Evolutionary conservation across 768 basidiomycete genomes (phyloP).

Genomic region (Leccinum barrowsii): DNA sequence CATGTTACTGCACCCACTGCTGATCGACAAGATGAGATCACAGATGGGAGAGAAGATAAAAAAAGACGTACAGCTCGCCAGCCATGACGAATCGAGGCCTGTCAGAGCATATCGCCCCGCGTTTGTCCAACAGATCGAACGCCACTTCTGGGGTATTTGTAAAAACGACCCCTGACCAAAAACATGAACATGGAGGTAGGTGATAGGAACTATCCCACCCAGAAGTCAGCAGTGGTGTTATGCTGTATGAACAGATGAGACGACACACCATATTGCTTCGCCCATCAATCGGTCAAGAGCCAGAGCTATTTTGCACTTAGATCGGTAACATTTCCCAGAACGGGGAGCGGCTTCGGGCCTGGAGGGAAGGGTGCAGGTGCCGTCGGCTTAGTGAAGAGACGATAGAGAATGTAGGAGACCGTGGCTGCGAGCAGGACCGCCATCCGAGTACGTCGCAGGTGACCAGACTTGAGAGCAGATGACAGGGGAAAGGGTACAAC

Average conservation of each 20-base stretch:
- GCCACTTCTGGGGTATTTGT: conserved; percentile 57
- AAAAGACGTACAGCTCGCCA: conserved; percentile 59
- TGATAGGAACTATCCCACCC: conserved; percentile 46
- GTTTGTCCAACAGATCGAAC: conserved; percentile 65
- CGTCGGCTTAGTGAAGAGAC: conserved; percentile 11
- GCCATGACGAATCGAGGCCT: conserved; percentile 68
- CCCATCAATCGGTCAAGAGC: conserved; percentile 60
- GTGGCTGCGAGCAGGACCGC: conserved; percentile 14
- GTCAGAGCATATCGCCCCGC: conserved; percentile 71
- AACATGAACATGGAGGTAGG: conserved; percentile 50
- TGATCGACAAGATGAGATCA: conserved; percentile 17
- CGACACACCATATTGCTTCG: conserved; percentile 55
- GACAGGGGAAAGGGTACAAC: neutral
- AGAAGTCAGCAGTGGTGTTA: neutral
- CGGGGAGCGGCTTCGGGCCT: conserved; percentile 62
- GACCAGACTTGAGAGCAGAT: neutral
- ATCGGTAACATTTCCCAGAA: conserved; percentile 63
- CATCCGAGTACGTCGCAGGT: conserved; percentile 14
- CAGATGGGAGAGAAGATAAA: neutral
- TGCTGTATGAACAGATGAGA: neutral
- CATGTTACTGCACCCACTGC: conserved; percentile 68
- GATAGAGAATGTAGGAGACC: conserved; percentile 18
- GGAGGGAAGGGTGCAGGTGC: conserved; percentile 49
- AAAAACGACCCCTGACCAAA: conserved; percentile 67
- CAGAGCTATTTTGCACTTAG: conserved; percentile 61